A percentile compares a stretch with the other conserved stretches of the same genome.
phyloP scores from a whole-genome alignment of 768 basidiomycete species.

The Coprinopsis cinerea region DNA sequence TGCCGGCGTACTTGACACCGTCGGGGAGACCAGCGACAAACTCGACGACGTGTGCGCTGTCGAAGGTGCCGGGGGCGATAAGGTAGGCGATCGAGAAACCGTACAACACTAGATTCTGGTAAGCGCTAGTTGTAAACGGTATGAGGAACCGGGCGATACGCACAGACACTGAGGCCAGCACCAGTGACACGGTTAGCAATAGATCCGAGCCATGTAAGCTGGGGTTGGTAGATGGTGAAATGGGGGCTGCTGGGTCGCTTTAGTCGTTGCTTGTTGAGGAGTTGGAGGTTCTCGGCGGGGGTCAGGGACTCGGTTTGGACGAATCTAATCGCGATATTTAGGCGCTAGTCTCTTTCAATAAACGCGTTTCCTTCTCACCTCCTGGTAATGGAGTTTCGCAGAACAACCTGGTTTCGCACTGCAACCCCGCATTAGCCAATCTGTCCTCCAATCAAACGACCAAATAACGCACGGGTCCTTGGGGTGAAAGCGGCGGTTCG shows the following conservation, averaged over 20 bases:
- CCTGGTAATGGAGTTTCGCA: slow-evolving; percentile 34
- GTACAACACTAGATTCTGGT: slow-evolving; percentile 64
- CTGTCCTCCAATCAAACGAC: slow-evolving; percentile 19
- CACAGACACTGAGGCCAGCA: slow-evolving; percentile 69
- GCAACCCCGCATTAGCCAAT: slow-evolving; percentile 7
- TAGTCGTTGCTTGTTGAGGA: slow-evolving; percentile 85
- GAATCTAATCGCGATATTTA: slow-evolving; percentile 27
- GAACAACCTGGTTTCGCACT: slow-evolving; percentile 36
- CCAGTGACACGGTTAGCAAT: slow-evolving; percentile 89
- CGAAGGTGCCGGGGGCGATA: slow-evolving; percentile 72
- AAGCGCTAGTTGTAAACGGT: not conserved
- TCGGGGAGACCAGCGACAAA: slow-evolving; percentile 67
- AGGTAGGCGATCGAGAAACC: slow-evolving; percentile 85
- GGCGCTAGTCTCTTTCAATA: not conserved
- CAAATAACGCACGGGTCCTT: slow-evolving; percentile 26
- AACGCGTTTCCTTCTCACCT: slow-evolving; percentile 27
- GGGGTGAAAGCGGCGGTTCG: slow-evolving; percentile 43
- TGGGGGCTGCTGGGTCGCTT: slow-evolving; percentile 90
- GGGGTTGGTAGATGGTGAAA: slow-evolving; percentile 94
- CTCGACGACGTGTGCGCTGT: slow-evolving; percentile 72
- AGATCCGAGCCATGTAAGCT: slow-evolving; percentile 85
- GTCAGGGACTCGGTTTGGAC: slow-evolving; percentile 64
- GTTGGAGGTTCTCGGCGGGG: slow-evolving; percentile 48
- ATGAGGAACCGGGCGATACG: slow-evolving; percentile 25
- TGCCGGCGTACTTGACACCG: slow-evolving; percentile 68